Conservation (phyloP, 2,329 filamentous ascomycete genomes). For the Botrytis porri region DNA sequence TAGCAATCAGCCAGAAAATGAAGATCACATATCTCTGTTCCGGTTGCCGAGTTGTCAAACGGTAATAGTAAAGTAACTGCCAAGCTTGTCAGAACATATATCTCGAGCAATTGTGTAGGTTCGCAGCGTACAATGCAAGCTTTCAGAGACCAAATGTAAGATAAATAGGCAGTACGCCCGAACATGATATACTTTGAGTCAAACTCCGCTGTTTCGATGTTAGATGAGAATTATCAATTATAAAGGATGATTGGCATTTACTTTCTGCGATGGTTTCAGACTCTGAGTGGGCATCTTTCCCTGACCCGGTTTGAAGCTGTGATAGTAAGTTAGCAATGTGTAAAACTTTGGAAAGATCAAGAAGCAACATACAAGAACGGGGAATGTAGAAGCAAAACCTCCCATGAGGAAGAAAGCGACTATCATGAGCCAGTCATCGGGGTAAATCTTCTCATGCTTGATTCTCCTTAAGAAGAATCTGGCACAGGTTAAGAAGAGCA, state of each 20-base stretch:
- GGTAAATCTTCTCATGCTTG: slow-evolving; percentile 6
- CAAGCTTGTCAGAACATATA: not conserved
- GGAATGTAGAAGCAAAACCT: not conserved
- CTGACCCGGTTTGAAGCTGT: not conserved
- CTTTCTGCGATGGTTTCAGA: not conserved
- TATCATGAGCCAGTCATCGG: slow-evolving; percentile 18
- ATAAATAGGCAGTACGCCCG: slow-evolving; percentile 25
- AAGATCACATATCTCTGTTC: slow-evolving; percentile 20
- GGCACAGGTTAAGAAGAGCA: not conserved
- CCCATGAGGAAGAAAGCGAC: not conserved
- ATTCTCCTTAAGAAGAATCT: slow-evolving; percentile 8
- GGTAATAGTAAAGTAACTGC: slow-evolving; percentile 29
- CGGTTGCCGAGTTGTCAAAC: slow-evolving; percentile 21
- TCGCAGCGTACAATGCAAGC: slow-evolving; percentile 27
- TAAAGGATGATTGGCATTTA: not conserved
- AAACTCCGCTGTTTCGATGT: slow-evolving; percentile 21
- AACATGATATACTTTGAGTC: slow-evolving; percentile 27
- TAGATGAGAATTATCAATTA: not conserved
- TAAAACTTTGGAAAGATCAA: not conserved
- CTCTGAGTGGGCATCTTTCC: too few relatives aligned
- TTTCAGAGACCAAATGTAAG: slow-evolving; percentile 33
- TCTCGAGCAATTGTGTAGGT: too few relatives aligned
- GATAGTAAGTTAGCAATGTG: not conserved
- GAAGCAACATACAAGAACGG: not conserved
- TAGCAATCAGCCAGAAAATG: not conserved